A percentile compares a stretch with the other conserved stretches of the same genome.
These are phyloP conservation scores for Platismatia glauca DNA, from an alignment of 495 filamentous ascomycete species.

Conservation along the genomic window DNA sequence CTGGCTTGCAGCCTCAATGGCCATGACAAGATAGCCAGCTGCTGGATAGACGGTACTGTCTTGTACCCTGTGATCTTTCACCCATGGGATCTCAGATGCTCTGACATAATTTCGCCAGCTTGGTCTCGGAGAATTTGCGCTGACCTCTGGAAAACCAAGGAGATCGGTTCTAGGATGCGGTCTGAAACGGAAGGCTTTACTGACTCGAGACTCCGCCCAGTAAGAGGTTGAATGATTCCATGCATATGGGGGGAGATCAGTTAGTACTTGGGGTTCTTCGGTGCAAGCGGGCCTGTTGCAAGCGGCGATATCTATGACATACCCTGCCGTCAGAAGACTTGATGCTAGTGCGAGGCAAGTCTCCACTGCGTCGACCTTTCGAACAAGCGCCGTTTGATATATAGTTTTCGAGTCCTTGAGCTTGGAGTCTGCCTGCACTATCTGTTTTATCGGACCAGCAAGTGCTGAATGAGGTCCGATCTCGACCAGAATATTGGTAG, in stretches of 20 bases:
- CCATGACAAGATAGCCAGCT: conserved; percentile 39
- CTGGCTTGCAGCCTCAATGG: conserved; percentile 36
- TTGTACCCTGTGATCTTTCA: conserved; percentile 38
- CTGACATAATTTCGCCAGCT: conserved; percentile 43
- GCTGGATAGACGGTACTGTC: conserved; percentile 36
- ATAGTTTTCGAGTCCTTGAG: background rate
- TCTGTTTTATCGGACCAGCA: conserved; percentile 49
- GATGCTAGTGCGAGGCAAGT: background rate
- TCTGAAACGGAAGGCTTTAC: conserved; percentile 30
- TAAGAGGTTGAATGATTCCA: conserved; percentile 31
- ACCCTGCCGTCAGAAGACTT: background rate
- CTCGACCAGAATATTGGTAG: conserved; percentile 40
- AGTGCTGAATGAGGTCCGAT: conserved; percentile 57
- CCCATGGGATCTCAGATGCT: conserved; percentile 38
- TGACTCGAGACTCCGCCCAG: conserved; percentile 37
- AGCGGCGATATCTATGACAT: conserved; percentile 21
- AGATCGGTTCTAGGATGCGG: conserved; percentile 36
- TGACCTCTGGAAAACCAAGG: conserved; percentile 35
- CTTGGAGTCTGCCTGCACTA: conserved; percentile 24
- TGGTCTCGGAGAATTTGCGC: conserved; percentile 36
- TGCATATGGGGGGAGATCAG: conserved; percentile 36
- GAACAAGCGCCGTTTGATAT: conserved; percentile 6
- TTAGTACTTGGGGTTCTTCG: background rate
- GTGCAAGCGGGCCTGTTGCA: conserved; percentile 21
- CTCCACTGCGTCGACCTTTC: background rate